These are phyloP conservation scores for Apophysomyces ossiformis DNA, from an alignment of 371 early-diverging fungal species.

Conservation along the genomic window DNA sequence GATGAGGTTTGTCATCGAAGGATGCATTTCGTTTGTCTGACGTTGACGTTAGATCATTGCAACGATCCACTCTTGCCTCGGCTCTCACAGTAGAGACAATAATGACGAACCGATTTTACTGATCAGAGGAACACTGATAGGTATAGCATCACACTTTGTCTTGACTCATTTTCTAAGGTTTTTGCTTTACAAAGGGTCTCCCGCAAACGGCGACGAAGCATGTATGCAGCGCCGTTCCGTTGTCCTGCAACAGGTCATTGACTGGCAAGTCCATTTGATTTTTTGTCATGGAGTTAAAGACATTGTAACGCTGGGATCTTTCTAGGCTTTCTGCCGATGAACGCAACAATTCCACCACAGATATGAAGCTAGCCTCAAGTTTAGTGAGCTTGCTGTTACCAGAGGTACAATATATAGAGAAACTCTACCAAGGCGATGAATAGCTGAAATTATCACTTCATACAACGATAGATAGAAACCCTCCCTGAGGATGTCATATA, in stretches of 20 bases:
- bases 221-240: conserved; percentile 30
- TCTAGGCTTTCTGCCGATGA: conserved; percentile 12
- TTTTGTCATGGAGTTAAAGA: too few relatives aligned
- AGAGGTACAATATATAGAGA: conserved; percentile 24
- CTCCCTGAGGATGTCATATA: conserved; percentile 22
- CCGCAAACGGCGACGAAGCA: conserved; percentile 30
- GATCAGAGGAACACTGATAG: conserved; percentile 47
- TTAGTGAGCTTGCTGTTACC: conserved; percentile 42
- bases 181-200: conserved; percentile 39
- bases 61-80: conserved; percentile 20
- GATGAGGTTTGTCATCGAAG: conserved; percentile 9
- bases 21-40: background rate
- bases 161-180: background rate
- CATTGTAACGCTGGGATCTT: background rate
- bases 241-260: conserved; percentile 37
- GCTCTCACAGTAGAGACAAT: conserved; percentile 20
- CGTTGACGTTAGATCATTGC: conserved; percentile 21
- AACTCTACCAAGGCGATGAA: too few relatives aligned
- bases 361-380: conserved; percentile 13
- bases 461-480: conserved; percentile 34
- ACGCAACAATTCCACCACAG: conserved; percentile 18
- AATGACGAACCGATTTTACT: conserved; percentile 45
- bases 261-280: conserved; percentile 35
- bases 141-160: conserved; percentile 20
- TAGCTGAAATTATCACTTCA: background rate